These are phyloP conservation scores for Penicillium sclerotigenum DNA, from an alignment of 2,329 filamentous ascomycete species.

Conservation along the genomic window DNA sequence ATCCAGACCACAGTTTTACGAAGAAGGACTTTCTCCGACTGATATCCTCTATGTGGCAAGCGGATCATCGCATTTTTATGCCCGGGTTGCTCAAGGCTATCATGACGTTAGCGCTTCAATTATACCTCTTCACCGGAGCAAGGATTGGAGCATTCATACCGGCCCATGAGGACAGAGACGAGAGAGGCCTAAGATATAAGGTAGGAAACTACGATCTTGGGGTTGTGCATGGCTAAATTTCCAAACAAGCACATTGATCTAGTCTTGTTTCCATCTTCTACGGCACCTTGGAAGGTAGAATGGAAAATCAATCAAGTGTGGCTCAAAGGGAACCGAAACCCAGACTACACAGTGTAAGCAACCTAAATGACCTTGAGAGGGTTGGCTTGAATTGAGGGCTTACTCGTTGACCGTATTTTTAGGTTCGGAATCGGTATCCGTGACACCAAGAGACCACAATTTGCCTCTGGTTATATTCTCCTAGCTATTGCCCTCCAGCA, in stretches of 20 bases:
- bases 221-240: slow-evolving; percentile 1
- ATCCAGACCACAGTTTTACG: slow-evolving; percentile 13
- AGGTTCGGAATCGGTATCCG: too few relatives aligned
- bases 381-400: too few relatives aligned
- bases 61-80: slow-evolving; percentile 11
- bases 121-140: slow-evolving; percentile 17
- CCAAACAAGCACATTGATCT: slow-evolving; percentile 14
- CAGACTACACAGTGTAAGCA: slow-evolving; percentile 14
- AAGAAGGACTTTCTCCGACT: slow-evolving; percentile 12
- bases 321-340: slow-evolving; percentile 17
- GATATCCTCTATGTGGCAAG: slow-evolving; percentile 9
- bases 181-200: slow-evolving; percentile 11
- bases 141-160: slow-evolving; percentile 18
- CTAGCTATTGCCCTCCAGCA: too few relatives aligned
- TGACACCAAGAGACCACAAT: too few relatives aligned
- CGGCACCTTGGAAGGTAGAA: slow-evolving; percentile 14
- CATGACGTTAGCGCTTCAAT: slow-evolving; percentile 12
- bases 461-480: too few relatives aligned
- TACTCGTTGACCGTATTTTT: too few relatives aligned
- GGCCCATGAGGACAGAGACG: slow-evolving; percentile 7
- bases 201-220: neutral
- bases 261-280: slow-evolving; percentile 14
- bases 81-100: slow-evolving; percentile 15
- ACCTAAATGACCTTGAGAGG: too few relatives aligned
- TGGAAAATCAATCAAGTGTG: slow-evolving; percentile 16